Evolutionary conservation across 768 basidiomycete species (phyloP).

Genomic region (Leccinellum albellum): DNA sequence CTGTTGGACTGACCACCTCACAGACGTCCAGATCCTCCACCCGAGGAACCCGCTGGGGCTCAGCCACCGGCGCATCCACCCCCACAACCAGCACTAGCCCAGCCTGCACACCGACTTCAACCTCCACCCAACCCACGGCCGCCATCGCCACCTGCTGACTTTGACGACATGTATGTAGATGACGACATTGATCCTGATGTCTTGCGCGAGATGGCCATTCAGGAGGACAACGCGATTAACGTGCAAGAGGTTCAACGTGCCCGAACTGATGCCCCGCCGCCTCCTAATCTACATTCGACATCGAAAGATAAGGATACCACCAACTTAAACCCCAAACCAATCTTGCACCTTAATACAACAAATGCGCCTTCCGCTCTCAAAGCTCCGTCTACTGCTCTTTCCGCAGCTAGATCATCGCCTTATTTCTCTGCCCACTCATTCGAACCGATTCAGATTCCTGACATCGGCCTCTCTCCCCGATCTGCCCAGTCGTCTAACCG

Average conservation of each 20-base stretch:
- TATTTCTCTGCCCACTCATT: slow-evolving; percentile 18
- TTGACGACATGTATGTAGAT: slow-evolving; percentile 24
- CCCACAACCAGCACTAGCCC: slow-evolving; percentile 15
- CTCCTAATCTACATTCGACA: neutral
- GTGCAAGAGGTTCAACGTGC: neutral
- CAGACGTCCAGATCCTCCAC: slow-evolving; percentile 27
- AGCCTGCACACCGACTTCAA: slow-evolving; percentile 14
- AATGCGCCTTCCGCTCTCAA: slow-evolving; percentile 10
- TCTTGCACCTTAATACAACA: neutral
- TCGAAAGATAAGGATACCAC: slow-evolving; percentile 5
- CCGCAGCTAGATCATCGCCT: slow-evolving; percentile 8
- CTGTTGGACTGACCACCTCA: neutral
- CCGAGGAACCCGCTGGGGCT: slow-evolving; percentile 7
- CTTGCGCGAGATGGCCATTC: slow-evolving; percentile 19
- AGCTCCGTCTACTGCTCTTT: slow-evolving; percentile 1
- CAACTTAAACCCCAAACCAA: neutral
- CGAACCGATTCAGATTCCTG: slow-evolving; percentile 12
- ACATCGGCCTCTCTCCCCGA: slow-evolving; percentile 31
- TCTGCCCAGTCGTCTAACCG: slow-evolving; percentile 19
- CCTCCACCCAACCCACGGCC: slow-evolving; percentile 1
- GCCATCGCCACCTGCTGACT: slow-evolving; percentile 11
- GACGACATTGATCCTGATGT: slow-evolving; percentile 30
- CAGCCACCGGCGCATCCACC: slow-evolving; percentile 10
- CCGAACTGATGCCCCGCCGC: neutral
- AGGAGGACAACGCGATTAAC: slow-evolving; percentile 15